phyloP scores from a whole-genome alignment of 805 yeast genomes.

The Sugiyamaella americana region DNA sequence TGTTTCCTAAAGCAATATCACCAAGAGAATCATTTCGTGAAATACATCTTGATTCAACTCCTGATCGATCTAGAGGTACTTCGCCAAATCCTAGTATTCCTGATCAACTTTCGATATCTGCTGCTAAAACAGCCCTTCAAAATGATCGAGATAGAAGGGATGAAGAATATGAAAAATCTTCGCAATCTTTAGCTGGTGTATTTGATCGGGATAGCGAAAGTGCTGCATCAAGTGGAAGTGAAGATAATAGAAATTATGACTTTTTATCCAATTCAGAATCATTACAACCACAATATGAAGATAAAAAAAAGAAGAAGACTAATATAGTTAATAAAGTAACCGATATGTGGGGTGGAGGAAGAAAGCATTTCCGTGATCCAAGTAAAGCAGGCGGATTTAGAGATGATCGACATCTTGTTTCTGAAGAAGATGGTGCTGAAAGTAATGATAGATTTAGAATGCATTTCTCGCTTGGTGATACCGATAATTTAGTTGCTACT shows the following conservation, averaged over 20 bases:
- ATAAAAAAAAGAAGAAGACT: conserved; percentile 31
- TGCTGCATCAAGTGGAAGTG: conserved; percentile 5
- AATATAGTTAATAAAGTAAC: conserved; percentile 32
- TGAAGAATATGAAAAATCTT: not conserved
- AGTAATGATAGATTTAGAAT: conserved; percentile 55
- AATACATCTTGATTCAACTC: not conserved
- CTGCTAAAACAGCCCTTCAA: conserved; percentile 11
- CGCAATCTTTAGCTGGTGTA: not conserved
- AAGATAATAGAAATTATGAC: conserved; percentile 15
- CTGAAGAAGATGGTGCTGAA: conserved; percentile 37
- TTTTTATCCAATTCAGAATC: conserved; percentile 14
- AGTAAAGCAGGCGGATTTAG: conserved; percentile 17
- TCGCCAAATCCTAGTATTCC: too few species aligned
- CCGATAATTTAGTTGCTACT: conserved; percentile 52
- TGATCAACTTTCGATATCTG: conserved; percentile 3
- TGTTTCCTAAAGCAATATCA: not conserved
- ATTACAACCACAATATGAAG: conserved; percentile 10
- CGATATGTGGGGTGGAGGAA: conserved; percentile 54
- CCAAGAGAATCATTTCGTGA: not conserved
- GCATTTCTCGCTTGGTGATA: conserved; percentile 57
- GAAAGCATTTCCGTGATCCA: conserved; percentile 49
- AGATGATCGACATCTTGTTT: conserved; percentile 46
- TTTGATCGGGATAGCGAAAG: not conserved
- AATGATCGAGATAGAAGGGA: not conserved
- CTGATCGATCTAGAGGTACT: not conserved